Percentiles rank a stretch among this genome's conserved stretches.
Conservation (phyloP, 805 yeast species). For the Starmerella sirachaensis region DNA sequence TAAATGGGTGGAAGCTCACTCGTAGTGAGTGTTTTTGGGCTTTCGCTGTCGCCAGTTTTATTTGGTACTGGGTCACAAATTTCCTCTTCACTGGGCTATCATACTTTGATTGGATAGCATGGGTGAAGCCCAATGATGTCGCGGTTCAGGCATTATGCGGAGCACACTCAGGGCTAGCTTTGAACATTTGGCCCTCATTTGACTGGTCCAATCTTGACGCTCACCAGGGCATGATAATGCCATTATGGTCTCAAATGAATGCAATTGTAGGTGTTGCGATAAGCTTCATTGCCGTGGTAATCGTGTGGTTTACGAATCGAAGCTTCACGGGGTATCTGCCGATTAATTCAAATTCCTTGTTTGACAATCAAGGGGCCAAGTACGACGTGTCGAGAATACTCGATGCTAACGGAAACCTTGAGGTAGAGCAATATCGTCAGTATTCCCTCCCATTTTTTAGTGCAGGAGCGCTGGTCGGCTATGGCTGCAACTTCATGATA, state of each 20-base stretch:
- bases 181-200: conserved; percentile 42
- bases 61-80: conserved; percentile 59
- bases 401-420: conserved; percentile 26
- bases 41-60: conserved; percentile 35
- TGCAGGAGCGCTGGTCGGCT: conserved; percentile 47
- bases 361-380: conserved; percentile 28
- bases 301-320: conserved; percentile 36
- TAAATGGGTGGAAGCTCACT: conserved; percentile 49
- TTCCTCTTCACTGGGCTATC: conserved; percentile 50
- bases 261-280: conserved; percentile 30
- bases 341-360: conserved; percentile 37
- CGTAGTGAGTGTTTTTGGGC: conserved; percentile 39
- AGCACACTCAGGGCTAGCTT: conserved; percentile 35
- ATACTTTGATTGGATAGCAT: conserved; percentile 49
- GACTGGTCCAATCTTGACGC: conserved; percentile 34
- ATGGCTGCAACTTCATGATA: conserved; percentile 43
- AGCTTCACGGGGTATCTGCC: conserved; percentile 43
- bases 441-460: conserved; percentile 55
- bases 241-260: conserved; percentile 26
- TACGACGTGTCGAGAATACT: conserved; percentile 1
- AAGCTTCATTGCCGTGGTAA: conserved; percentile 26
- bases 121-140: conserved; percentile 43
- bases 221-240: conserved; percentile 31
- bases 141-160: conserved; percentile 41
- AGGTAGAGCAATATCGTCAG: conserved; percentile 35